phyloP scores from a whole-genome alignment of 495 filamentous ascomycete species.

The Glonium stellatum region DNA sequence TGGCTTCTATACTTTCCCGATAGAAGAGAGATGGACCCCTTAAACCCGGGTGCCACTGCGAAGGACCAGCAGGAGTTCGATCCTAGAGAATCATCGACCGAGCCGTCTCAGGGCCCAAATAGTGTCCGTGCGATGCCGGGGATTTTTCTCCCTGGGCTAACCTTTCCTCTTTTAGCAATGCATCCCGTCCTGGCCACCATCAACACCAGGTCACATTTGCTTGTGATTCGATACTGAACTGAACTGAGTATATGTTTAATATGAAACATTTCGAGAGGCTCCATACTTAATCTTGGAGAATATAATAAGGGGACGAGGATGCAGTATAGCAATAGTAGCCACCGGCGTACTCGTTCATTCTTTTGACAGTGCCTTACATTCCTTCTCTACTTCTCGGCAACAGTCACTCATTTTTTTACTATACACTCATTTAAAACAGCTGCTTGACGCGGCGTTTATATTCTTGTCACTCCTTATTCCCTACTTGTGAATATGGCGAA shows the following conservation, averaged over 20 bases:
- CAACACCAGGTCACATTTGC: neutral
- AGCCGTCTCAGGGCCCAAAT: neutral
- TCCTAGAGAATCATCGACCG: neutral
- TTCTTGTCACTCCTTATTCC: neutral
- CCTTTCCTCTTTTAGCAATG: neutral
- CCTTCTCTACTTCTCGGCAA: neutral
- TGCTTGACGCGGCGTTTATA: conserved; percentile 6
- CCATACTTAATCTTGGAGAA: conserved; percentile 3
- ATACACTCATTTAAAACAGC: conserved; percentile 2
- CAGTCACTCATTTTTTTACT: conserved; percentile 5
- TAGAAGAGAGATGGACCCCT: too few relatives aligned
- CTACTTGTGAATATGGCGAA: conserved; percentile 17
- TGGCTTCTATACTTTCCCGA: too few relatives aligned
- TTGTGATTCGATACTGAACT: neutral
- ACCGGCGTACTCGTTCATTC: conserved; percentile 3
- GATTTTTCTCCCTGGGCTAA: neutral
- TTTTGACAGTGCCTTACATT: conserved; percentile 3
- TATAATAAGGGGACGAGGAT: conserved; percentile 1
- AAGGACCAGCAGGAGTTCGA: neutral
- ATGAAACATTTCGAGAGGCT: neutral
- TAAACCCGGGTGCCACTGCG: neutral
- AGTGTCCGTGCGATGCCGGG: neutral
- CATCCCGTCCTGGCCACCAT: neutral
- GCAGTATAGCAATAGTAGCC: neutral
- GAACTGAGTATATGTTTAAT: neutral